These are phyloP conservation scores for Astrothelium macrocarpum DNA, from an alignment of 495 filamentous ascomycete species.

Conservation along the genomic window DNA sequence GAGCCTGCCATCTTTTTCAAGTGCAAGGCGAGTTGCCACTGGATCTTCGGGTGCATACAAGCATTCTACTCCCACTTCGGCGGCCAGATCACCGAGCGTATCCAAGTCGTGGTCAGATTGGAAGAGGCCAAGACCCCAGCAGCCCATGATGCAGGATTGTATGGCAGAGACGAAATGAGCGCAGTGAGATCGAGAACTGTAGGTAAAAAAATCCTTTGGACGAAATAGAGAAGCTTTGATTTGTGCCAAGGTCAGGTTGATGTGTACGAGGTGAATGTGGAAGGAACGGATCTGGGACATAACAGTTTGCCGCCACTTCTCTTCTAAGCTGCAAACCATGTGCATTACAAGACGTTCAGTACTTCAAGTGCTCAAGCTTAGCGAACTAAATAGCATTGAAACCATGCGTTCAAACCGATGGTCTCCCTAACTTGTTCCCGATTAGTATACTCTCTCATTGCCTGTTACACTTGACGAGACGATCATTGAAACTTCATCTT, in stretches of 20 bases:
- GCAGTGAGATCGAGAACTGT: background rate
- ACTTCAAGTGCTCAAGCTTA: too few species aligned
- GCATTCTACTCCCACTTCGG: slow-evolving; percentile 6
- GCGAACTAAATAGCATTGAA: too few species aligned
- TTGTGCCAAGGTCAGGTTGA: background rate
- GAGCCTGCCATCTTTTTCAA: background rate
- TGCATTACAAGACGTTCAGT: too few species aligned
- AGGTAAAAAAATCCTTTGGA: too few species aligned
- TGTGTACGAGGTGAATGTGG: background rate
- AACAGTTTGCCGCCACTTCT: too few species aligned
- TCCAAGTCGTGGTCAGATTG: slow-evolving; percentile 21
- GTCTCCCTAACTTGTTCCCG: too few species aligned
- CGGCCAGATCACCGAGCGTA: slow-evolving; percentile 6
- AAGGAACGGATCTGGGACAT: background rate
- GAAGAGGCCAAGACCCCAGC: slow-evolving; percentile 19
- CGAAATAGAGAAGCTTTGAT: background rate
- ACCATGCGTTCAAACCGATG: too few species aligned
- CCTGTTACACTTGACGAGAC: too few species aligned
- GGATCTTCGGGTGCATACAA: background rate
- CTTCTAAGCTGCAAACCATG: too few species aligned
- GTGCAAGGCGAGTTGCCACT: background rate
- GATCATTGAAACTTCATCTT: too few species aligned
- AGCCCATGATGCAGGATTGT: slow-evolving; percentile 12
- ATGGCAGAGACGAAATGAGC: background rate
- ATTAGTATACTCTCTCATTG: too few species aligned